Percentiles rank a stretch among this genome's conserved stretches.
Evolutionary conservation across 2,329 filamentous ascomycete genomes (phyloP).

Genomic region (Aspergillus sp.): DNA sequence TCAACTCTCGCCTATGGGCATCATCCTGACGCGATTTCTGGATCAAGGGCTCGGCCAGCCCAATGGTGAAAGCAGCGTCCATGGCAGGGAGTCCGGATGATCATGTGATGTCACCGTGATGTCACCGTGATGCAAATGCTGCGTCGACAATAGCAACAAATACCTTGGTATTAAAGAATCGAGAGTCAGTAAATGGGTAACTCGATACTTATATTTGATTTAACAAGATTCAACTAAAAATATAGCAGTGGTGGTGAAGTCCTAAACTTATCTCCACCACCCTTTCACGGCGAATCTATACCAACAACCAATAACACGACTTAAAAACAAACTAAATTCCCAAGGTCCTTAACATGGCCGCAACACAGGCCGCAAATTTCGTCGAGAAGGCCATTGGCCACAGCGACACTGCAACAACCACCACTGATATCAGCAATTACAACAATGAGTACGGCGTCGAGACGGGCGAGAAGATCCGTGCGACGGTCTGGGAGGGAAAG

Average conservation of each 20-base stretch:
- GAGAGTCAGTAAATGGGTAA: too few relatives aligned
- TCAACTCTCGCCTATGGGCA: too few relatives aligned
- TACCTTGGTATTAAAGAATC: neutral
- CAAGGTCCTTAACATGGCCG: neutral
- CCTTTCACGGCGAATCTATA: neutral
- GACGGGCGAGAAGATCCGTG: slow-evolving; percentile 68
- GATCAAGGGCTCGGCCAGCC: neutral
- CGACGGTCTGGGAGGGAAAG: slow-evolving; percentile 79
- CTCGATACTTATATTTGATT: too few relatives aligned
- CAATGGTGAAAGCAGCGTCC: too few relatives aligned
- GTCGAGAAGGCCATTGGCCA: slow-evolving; percentile 2
- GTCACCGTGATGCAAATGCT: slow-evolving; percentile 5
- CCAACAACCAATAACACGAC: neutral
- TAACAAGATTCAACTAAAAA: neutral
- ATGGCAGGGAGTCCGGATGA: neutral
- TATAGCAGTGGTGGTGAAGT: neutral
- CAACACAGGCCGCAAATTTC: slow-evolving; percentile 5
- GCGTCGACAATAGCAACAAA: neutral
- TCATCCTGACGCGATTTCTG: neutral
- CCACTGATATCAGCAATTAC: slow-evolving; percentile 7
- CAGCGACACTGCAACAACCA: neutral
- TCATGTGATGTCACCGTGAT: slow-evolving; percentile 8
- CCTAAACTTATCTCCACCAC: neutral
- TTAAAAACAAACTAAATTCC: neutral
- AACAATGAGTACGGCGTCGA: slow-evolving; percentile 48